Evolutionary conservation across 192 early-diverging fungal genomes (phyloP).

Genomic region (Coemansia sp.): DNA sequence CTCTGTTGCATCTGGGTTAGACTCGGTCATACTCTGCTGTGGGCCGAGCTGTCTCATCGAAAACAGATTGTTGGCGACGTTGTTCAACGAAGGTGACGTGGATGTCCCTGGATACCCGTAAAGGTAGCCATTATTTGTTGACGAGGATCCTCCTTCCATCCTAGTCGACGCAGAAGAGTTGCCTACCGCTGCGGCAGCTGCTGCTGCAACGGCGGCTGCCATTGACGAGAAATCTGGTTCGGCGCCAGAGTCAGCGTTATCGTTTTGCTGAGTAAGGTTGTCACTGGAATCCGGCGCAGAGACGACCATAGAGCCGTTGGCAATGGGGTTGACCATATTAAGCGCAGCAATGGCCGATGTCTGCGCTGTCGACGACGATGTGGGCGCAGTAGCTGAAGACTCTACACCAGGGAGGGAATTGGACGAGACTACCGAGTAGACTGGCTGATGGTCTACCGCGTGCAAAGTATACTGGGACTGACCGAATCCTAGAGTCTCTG

Average conservation of each 20-base stretch:
- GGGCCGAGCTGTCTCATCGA: conserved; percentile 32
- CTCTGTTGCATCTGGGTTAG: neutral
- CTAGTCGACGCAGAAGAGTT: neutral
- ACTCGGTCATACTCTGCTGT: neutral
- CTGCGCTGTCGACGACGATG: neutral
- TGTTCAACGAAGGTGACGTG: conserved; percentile 44
- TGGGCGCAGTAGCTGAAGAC: neutral
- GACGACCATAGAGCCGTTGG: conserved; percentile 5
- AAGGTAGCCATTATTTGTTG: conserved; percentile 14
- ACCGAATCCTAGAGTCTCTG: conserved; percentile 12
- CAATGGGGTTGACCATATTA: conserved; percentile 36
- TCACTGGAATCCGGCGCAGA: neutral
- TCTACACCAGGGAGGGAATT: neutral
- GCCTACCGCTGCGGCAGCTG: neutral
- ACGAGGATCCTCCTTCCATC: neutral
- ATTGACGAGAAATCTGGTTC: neutral
- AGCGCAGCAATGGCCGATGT: conserved; percentile 32
- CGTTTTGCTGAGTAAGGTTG: neutral
- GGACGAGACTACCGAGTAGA: conserved; percentile 27
- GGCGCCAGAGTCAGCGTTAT: neutral
- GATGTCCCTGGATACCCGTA: conserved; percentile 13
- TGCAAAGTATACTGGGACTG: conserved; percentile 41
- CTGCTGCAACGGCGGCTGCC: conserved; percentile 6
- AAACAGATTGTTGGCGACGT: conserved; percentile 48
- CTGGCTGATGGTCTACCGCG: conserved; percentile 16